Conservation (phyloP, 2,329 filamentous ascomycete species). For the Colletotrichum costaricense region DNA sequence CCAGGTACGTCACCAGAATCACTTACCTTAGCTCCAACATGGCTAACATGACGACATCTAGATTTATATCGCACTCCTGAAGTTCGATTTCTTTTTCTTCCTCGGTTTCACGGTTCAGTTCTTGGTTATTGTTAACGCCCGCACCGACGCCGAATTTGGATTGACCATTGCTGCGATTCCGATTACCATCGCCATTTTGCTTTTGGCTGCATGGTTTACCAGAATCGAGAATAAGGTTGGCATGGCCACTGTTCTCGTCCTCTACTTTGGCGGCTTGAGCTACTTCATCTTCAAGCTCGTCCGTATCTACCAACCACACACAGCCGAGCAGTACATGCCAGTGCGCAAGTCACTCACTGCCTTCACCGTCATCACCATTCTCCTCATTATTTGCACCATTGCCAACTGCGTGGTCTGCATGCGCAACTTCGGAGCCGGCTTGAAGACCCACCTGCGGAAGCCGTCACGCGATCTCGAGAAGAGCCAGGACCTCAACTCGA, state of each 20-base stretch:
- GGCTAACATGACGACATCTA: conserved; percentile 47
- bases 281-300: conserved; percentile 99
- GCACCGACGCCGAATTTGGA: conserved; percentile 79
- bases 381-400: conserved; percentile 90
- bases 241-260: conserved; percentile 81
- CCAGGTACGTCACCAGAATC: conserved; percentile 73
- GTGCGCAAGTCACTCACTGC: conserved; percentile 89
- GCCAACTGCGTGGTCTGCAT: conserved; percentile 88
- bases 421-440: conserved; percentile 87
- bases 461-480: conserved; percentile 58
- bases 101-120: conserved; percentile 98
- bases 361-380: conserved; percentile 92
- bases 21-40: neutral
- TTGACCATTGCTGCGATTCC: conserved; percentile 92
- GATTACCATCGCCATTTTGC: conserved; percentile 88
- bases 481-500: conserved; percentile 67
- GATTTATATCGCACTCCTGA: conserved; percentile 97
- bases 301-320: conserved; percentile 84
- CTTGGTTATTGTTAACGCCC: conserved; percentile 85
- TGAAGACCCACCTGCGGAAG: conserved; percentile 85
- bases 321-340: conserved; percentile 74
- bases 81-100: conserved; percentile 99
- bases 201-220: conserved; percentile 87
- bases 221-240: conserved; percentile 83
- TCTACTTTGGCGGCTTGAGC: conserved; percentile 88